Conservation (phyloP, 2,329 filamentous ascomycete genomes). For the Penicillium frequentans region DNA sequence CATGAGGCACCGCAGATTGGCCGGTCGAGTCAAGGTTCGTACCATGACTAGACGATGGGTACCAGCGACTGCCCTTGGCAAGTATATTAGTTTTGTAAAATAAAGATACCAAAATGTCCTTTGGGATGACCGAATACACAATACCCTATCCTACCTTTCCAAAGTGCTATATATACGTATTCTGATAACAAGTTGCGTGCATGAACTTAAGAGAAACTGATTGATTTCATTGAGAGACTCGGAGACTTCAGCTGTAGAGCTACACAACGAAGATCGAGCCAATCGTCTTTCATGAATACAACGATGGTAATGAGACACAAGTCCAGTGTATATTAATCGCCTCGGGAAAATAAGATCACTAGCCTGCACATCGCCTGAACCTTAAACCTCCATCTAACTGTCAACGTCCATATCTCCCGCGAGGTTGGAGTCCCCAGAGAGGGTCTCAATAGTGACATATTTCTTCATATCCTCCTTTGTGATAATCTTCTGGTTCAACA, state of each 20-base stretch:
- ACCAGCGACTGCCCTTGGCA: not conserved
- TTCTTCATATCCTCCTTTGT: slow-evolving; percentile 90
- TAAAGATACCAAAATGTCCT: slow-evolving; percentile 12
- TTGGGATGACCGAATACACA: not conserved
- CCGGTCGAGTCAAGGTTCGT: not conserved
- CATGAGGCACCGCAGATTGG: slow-evolving; percentile 20
- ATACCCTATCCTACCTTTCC: not conserved
- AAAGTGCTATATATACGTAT: not conserved
- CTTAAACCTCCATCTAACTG: slow-evolving; percentile 28
- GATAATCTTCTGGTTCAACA: slow-evolving; percentile 94
- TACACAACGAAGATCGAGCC: not conserved
- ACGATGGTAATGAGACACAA: slow-evolving; percentile 10
- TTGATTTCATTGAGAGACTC: slow-evolving; percentile 1
- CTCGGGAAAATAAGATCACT: slow-evolving; percentile 4
- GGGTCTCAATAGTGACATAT: slow-evolving; percentile 87
- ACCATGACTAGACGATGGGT: not conserved
- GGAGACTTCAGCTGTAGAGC: slow-evolving; percentile 5
- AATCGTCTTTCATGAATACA: slow-evolving; percentile 7
- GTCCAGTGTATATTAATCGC: slow-evolving; percentile 18
- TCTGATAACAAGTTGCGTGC: not conserved
- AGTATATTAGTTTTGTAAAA: not conserved
- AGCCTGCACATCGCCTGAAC: slow-evolving; percentile 6
- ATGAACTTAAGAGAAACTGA: not conserved
- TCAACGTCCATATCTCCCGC: slow-evolving; percentile 67
- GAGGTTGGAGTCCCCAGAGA: slow-evolving; percentile 67